Conservation (phyloP, 257 asterid species). For the Anisodus tanguticus region DNA sequence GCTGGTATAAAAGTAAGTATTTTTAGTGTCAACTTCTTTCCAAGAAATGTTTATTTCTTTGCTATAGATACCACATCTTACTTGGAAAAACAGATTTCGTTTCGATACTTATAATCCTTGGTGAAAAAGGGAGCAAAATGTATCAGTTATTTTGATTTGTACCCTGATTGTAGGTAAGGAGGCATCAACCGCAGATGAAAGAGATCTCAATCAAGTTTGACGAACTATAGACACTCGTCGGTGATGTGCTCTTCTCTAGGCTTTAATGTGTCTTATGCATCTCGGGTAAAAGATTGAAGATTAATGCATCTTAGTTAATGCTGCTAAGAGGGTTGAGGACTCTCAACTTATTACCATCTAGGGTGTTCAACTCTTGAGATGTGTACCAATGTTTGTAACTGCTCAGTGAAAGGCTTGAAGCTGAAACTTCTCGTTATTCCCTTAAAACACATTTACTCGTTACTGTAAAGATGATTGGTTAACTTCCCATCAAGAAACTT, state of each 20-base stretch:
- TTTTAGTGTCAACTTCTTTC: conserved; percentile 29
- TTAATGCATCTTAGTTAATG: background rate
- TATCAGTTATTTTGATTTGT: background rate
- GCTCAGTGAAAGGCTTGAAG: background rate
- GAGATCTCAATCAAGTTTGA: conserved; percentile 63
- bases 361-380: conserved; percentile 4
- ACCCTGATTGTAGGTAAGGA: conserved; percentile 60
- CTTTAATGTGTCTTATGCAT: background rate
- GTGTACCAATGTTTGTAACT: background rate
- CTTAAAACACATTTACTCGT: background rate
- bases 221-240: conserved; percentile 48
- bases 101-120: background rate
- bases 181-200: conserved; percentile 79
- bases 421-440: background rate
- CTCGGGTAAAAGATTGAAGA: background rate
- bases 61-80: background rate
- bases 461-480: background rate
- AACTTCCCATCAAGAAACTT: background rate
- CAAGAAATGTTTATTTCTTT: background rate
- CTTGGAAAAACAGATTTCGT: background rate
- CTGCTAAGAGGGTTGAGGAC: background rate
- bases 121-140: background rate
- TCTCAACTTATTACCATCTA: background rate
- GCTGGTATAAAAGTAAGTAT: conserved; percentile 81
- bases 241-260: background rate